A percentile compares a stretch with the other conserved stretches of the same genome.
These are phyloP conservation scores for Suhomyces sp. DNA, from an alignment of 805 yeast genomes.

Conservation along the genomic window DNA sequence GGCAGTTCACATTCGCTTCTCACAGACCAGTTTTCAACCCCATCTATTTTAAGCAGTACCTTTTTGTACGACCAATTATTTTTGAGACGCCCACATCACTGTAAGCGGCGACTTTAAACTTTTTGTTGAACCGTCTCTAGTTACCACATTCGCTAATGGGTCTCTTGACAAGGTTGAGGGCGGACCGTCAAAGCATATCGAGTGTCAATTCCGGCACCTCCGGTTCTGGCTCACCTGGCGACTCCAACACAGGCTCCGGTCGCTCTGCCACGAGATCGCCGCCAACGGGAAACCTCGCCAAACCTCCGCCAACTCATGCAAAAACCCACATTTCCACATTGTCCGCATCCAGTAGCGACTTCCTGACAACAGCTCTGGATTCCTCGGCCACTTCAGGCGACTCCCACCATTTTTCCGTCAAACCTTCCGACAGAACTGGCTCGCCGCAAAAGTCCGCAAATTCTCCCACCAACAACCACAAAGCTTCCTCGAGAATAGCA, in stretches of 20 bases:
- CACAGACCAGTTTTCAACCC: background rate
- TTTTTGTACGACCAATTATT: background rate
- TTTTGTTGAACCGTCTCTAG: background rate
- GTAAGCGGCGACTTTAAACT: background rate
- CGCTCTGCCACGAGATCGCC: background rate
- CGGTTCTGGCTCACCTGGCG: background rate
- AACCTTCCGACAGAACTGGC: background rate
- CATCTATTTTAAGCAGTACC: background rate
- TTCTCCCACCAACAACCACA: background rate
- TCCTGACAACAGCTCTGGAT: conserved; percentile 30
- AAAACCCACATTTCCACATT: conserved; percentile 12
- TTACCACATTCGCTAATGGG: conserved; percentile 16
- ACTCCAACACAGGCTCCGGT: background rate
- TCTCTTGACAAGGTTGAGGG: conserved; percentile 18
- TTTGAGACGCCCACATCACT: background rate
- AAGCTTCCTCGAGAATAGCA: background rate
- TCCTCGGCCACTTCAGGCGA: conserved; percentile 30
- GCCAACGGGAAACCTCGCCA: background rate
- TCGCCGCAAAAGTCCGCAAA: background rate
- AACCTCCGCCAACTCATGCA: conserved; percentile 10
- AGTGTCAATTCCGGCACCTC: background rate
- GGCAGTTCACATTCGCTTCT: conserved; percentile 1
- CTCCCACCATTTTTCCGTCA: conserved; percentile 10
- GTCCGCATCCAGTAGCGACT: conserved; percentile 34
- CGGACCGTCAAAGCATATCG: conserved; percentile 7